Base-by-base conservation (phyloP, 2,329 filamentous ascomycete species). In the Colletotrichum trifolii region DNA sequence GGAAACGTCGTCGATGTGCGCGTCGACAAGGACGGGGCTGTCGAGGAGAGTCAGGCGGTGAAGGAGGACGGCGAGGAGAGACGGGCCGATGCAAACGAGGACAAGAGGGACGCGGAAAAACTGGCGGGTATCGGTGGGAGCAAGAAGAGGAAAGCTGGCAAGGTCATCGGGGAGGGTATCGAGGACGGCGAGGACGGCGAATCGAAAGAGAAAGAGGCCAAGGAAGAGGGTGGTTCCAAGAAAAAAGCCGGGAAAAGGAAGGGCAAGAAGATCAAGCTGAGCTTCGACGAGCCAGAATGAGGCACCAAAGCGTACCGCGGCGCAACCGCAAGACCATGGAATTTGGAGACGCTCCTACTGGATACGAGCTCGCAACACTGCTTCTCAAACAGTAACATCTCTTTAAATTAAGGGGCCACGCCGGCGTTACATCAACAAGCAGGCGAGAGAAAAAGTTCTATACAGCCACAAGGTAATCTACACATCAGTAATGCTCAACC, bases 221-320 rank as follows among this genome's bases (percentile, higher is more conserved):
- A 54, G 43, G 45, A 33, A 38, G 7, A 69, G 25, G 38, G 66
- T 34, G 55, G 49, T 42, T 40, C 65, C 13, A 69, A 62, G 36
- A 60, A 83, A 74, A 50, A 65, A 38, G 52, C 40, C 17, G 47
- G 35, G 36, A 66, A 66, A 36, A 87, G 88, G 73, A 85, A 85
- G 75, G 77, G 80, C 5, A 87, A 87, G 75, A 90, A 89, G 78
- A 86, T 91, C 65, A 90, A 90, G 78, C 78, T 91, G 49, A 91
- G 88, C 75, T 91, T 91, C 49, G 70, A 73, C 50, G 70, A 73
- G 66, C 61, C 60, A 34, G 62, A 70, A 53, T 66, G 55, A 69
- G 34, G n/a, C 8, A 52, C 42, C 62, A 35, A 43, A 45, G 34
- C 50, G 13, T 45, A 38, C 36, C 38, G 35, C 36, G 35, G n/a